Evolutionary conservation across 2,329 filamentous ascomycete species (phyloP).

Genomic region (Uncinocarpus reesii): DNA sequence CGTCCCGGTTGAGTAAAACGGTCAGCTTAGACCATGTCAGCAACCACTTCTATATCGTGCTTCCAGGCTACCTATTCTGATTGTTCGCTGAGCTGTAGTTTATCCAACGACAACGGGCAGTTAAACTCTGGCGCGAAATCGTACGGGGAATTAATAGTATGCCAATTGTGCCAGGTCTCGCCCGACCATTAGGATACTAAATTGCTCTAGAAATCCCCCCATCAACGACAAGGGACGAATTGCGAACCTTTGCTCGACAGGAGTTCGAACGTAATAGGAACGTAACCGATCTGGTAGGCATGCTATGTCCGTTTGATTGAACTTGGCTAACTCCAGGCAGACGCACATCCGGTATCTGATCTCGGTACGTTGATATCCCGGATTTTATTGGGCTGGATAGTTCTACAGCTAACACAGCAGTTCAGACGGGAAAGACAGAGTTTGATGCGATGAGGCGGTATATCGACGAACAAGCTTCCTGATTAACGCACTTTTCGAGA

Average conservation of each 20-base stretch:
- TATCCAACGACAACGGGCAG: conserved; percentile 34
- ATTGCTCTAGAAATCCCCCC: conserved; percentile 29
- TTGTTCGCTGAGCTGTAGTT: conserved; percentile 26
- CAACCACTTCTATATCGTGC: neutral
- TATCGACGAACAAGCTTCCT: conserved; percentile 35
- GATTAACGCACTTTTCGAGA: neutral
- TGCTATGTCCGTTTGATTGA: neutral
- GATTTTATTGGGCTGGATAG: neutral
- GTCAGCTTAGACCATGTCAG: conserved; percentile 34
- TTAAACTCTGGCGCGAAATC: conserved; percentile 38
- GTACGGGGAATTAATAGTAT: conserved; percentile 33
- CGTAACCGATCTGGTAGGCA: conserved; percentile 34
- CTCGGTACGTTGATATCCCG: conserved; percentile 24
- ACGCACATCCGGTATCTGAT: conserved; percentile 38
- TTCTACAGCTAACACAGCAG: neutral
- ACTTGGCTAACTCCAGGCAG: conserved; percentile 13
- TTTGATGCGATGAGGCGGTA: conserved; percentile 40
- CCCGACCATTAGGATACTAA: neutral
- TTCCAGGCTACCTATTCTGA: neutral
- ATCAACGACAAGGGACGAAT: conserved; percentile 33
- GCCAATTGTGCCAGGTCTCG: neutral
- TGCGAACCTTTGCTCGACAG: conserved; percentile 34
- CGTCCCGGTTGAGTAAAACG: conserved; percentile 26
- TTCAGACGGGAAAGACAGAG: conserved; percentile 37
- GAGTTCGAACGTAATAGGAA: conserved; percentile 37